Evolutionary conservation across 345 rosid species (phyloP), one percentile per base, ranked within the genome.

Genomic region (Aurinia saxatilis): DNA sequence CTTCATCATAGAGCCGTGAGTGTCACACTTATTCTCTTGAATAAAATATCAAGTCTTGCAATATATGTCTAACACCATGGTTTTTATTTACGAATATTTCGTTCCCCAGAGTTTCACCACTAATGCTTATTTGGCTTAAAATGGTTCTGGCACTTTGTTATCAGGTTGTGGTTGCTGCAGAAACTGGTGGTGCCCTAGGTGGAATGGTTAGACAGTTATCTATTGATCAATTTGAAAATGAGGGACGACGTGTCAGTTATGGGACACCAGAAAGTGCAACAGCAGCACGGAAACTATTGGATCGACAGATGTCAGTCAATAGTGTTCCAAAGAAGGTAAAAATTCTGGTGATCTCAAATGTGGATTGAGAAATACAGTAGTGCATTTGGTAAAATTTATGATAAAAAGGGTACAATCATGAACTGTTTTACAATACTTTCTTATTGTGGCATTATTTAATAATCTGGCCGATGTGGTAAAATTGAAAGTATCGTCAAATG

Each of bases 141-240:
- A 65, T 72, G 42, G 37, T 52, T 35, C 40, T 77, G 19, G 31
- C 12, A 15, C 42, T 14, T 46, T 75, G 25, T 64, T 78, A 84
- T 60, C 29, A 68, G 96, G 96, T 89, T 30, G 95, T 89, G 75
- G 79, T 89, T 64, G 90, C 96, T 61, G 88, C 95, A 57, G 95
- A 89, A 78, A 82, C 96, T 49, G 84, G 87, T 74, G 96, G 95
- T 62, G 91, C 90, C 65, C 79, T 89, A 70, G 95, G 96, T 57
- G 91, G 96, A 63, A 81, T 87, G 95, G 95, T 87, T 47, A 80
- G 95, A 70, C 95, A 83, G 70, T 81, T 86, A 73, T 87, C 96
- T n/a, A 84, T 86, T 21, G 95, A 89, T 71, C 96, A 89, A 67
- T 89, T 89, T 76, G 96, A 89, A 80, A 86, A 86, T 74, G 96